phyloP scores from a whole-genome alignment of 805 yeast species.

The Wickerhamiella musiphila region DNA sequence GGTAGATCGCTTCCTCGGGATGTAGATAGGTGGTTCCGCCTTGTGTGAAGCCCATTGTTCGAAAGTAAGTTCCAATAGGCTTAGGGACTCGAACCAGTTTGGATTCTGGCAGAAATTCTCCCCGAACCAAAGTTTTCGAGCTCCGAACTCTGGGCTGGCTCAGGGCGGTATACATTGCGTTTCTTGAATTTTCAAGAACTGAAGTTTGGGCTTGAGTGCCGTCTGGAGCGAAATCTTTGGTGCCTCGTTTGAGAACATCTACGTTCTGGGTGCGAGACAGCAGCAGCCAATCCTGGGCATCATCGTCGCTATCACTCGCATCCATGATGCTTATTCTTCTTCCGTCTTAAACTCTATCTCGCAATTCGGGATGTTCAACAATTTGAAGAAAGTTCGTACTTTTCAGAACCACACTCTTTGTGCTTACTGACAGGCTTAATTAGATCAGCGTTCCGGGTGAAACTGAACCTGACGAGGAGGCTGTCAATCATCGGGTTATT shows the following conservation, averaged over 20 bases:
- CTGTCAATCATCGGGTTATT: too few relatives aligned
- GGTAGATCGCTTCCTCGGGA: conserved; percentile 55
- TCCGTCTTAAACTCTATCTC: too few relatives aligned
- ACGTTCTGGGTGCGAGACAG: conserved; percentile 11
- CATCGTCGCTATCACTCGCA: conserved; percentile 20
- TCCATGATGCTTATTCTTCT: conserved; percentile 2
- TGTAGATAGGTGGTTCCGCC: conserved; percentile 34
- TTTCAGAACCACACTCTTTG: too few relatives aligned
- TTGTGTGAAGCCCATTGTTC: conserved; percentile 50
- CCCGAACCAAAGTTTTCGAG: conserved; percentile 34
- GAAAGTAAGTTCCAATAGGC: conserved; percentile 60
- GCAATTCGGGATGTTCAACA: too few relatives aligned
- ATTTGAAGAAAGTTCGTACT: too few relatives aligned
- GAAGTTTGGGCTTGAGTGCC: conserved; percentile 39
- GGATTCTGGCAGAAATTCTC: conserved; percentile 27
- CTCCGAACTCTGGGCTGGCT: conserved; percentile 20
- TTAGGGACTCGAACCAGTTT: conserved; percentile 25
- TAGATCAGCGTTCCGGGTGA: too few relatives aligned
- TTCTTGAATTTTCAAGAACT: conserved; percentile 35
- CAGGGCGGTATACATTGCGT: conserved; percentile 60
- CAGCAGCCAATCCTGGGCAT: conserved; percentile 26
- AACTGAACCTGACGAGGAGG: too few relatives aligned
- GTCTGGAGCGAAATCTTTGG: conserved; percentile 74
- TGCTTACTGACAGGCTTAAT: too few relatives aligned
- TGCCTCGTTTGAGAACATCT: conserved; percentile 40